These are phyloP conservation scores for Mortierella sp. DNA, from an alignment of 371 early-diverging fungal genomes.

Conservation along the genomic window DNA sequence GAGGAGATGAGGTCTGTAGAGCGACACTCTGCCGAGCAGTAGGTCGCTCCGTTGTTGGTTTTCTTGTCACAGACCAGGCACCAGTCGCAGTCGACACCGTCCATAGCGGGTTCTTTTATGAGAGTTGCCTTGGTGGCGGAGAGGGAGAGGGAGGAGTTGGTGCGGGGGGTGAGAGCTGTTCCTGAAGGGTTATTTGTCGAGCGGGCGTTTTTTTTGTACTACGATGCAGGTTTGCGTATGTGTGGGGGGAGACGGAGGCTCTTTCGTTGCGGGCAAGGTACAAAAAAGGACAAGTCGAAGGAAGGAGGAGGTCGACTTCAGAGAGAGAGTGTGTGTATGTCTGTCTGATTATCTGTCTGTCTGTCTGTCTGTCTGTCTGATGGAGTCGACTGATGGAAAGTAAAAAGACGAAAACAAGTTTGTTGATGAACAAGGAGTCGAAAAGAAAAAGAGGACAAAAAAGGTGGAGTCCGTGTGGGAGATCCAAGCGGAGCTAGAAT, in stretches of 20 bases:
- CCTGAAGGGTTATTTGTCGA: neutral
- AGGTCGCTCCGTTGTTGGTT: slow-evolving; percentile 44
- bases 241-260: neutral
- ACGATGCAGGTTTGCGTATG: slow-evolving; percentile 10
- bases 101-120: slow-evolving; percentile 30
- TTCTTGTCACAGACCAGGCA: slow-evolving; percentile 57
- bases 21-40: slow-evolving; percentile 53
- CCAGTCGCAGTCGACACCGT: slow-evolving; percentile 58
- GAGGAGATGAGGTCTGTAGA: slow-evolving; percentile 55
- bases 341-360: neutral
- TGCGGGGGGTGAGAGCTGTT: neutral
- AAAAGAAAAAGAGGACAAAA: neutral
- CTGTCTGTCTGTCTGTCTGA: too few relatives aligned
- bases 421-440: neutral
- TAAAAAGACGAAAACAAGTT: neutral
- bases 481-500: neutral
- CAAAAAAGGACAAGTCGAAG: neutral
- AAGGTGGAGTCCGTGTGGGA: neutral
- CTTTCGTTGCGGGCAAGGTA: neutral
- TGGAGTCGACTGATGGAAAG: neutral
- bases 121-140: neutral
- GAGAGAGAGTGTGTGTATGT: neutral
- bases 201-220: slow-evolving; percentile 10
- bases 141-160: neutral
- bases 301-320: neutral